Evolutionary conservation across 345 rosid species (phyloP), one percentile per base, ranked within the genome.

Genomic region (Salix brachista): DNA sequence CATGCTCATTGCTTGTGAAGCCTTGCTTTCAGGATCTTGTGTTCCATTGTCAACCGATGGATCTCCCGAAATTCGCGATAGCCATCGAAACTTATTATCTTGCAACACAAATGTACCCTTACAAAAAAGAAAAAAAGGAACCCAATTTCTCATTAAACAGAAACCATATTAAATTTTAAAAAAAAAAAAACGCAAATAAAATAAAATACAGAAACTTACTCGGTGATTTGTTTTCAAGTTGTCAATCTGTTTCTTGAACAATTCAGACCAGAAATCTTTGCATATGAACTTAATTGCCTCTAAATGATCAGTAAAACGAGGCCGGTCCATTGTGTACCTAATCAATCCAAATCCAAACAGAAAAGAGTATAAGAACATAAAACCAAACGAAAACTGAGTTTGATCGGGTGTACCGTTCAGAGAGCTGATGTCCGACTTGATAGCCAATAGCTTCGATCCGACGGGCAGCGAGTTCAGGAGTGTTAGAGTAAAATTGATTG

Each of bases 381-480:
- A 66, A 13, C 4, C 14, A 67, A n/a, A 21, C 8, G 4, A 67
- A 19, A 8, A n/a, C 23, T 52, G 58, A 6, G 74, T 60, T 19
- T 7, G 25, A 70, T 18, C 28, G 7, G 13, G 23, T 1, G 48
- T 80, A 92, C 97, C 98, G 90, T 85, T 94, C 99, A 72, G 97
- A 92, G 85, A 96, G 99, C 93, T 96, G 99, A 79, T 92, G 97
- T 75, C 99, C 99, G 84, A 96, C 98, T 84, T 96, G 99, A 74
- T 90, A 96, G 75, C 99, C 99, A 67, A 96, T 96, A 77, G 98
- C 94, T 78, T 96, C 98, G 90, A 96, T 96, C 79, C 99, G 88
- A 39, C 97, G 97, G 44, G 97, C 99, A n/a, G 98, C 97, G 72
- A 96, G 94, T 58, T 96, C 97, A n/a, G 97, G 95, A 79, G 91